A percentile compares a stretch with the other conserved stretches of the same genome.
These are phyloP conservation scores for Mastigamoeba balamuthi DNA, from an alignment of 78 protist species.

Conservation along the genomic window DNA sequence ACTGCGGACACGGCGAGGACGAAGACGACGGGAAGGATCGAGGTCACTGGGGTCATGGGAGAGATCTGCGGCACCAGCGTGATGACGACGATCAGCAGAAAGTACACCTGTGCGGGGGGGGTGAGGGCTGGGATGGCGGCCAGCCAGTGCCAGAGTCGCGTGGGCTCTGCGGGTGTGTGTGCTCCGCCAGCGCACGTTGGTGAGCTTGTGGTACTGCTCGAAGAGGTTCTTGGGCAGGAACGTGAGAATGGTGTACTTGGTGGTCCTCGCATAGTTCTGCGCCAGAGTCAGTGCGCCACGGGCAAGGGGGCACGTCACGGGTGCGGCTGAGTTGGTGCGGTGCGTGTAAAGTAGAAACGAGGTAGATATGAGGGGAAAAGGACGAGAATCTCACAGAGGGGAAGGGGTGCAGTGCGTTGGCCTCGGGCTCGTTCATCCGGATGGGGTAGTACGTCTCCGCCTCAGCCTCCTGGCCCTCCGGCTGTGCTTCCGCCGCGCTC, in stretches of 20 bases:
- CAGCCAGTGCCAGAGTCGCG: not conserved
- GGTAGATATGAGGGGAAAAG: too few species aligned
- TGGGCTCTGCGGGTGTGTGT: not conserved
- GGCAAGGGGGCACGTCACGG: too few species aligned
- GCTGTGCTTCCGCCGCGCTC: too few species aligned
- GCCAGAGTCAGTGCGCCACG: too few species aligned
- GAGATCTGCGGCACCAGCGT: conserved; percentile 55
- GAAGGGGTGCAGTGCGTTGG: too few species aligned
- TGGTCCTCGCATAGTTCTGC: too few species aligned
- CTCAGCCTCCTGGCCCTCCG: too few species aligned
- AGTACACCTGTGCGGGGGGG: conserved; percentile 67
- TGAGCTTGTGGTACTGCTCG: conserved; percentile 43
- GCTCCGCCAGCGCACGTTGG: not conserved
- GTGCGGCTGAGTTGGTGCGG: too few species aligned
- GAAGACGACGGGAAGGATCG: conserved; percentile 58
- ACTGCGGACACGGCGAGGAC: conserved; percentile 58
- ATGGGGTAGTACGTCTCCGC: not conserved
- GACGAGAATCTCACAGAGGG: too few species aligned
- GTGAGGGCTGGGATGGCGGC: not conserved
- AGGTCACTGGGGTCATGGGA: conserved; percentile 57
- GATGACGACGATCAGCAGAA: conserved; percentile 61
- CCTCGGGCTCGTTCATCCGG: not conserved
- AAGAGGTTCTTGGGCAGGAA: conserved; percentile 55
- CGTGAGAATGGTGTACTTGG: conserved; percentile 40
- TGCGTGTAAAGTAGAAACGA: too few species aligned